Base-by-base conservation (phyloP, 116 monocot genomes). In the Zostera marina region DNA sequence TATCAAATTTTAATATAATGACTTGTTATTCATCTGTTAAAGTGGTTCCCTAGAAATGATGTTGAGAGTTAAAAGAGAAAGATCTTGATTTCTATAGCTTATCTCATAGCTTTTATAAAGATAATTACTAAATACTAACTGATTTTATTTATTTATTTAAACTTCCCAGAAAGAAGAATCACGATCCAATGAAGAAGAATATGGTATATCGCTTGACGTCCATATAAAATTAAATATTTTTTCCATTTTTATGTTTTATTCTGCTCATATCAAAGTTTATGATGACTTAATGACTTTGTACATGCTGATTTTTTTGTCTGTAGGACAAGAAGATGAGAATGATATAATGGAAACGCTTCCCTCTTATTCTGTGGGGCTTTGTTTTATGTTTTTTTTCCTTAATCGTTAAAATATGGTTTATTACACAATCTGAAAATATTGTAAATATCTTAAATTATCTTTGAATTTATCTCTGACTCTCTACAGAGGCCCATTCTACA, bases 121-220 rank as follows among this genome's bases (percentile, higher is more conserved):
- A 42, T 59, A 59, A 41, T 9, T 17, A 59, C 42, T 20, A 20
- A 6, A 17, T 61, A n/a, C n/a, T n/a, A 3, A 1, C 11, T 61
- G n/a, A n/a, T n/a, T n/a, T n/a, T n/a, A n/a, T n/a, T n/a, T n/a
- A n/a, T 61, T 17, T 61, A 11, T 47, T 46, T 47, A 68, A 59
- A 15, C 22, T n/a, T 43, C 6, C 17, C 62, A 72, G 61, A 72
- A 66, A 39, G 77, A 75, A 41, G 58, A 80, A 25, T 84, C 89
- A 59, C 47, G 53, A 8, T 56, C 77, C 17, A 57, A 54, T 5
- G 48, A 70, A 0, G 49, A 76, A 59, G 63, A 84, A 15, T 73
- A 75, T 66, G 78, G 89, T 83, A 9, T 45, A 68, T 67, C 26
- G 40, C 40, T 4, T 5, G 5, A 39, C 9, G 3, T 32, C 14